phyloP scores from a whole-genome alignment of 1,284 basidiomycete species.

The Irpex lacteus region DNA sequence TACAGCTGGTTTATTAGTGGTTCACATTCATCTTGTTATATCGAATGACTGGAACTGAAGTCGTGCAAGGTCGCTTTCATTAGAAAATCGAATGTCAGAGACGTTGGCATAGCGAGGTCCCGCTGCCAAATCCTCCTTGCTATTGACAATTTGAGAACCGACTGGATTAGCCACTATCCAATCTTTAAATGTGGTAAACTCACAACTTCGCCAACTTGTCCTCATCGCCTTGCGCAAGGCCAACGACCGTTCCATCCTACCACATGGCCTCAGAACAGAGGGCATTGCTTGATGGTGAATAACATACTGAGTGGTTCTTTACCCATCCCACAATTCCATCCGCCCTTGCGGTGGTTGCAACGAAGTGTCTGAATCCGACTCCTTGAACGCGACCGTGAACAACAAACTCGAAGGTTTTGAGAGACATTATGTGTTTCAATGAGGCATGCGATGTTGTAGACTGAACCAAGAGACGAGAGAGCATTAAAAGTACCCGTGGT shows the following conservation, averaged over 20 bases:
- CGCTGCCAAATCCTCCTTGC: slow-evolving; percentile 21
- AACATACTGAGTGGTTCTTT: slow-evolving; percentile 25
- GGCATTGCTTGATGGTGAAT: not conserved
- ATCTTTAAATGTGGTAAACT: slow-evolving; percentile 3
- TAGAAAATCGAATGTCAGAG: slow-evolving; percentile 19
- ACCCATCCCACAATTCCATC: slow-evolving; percentile 30
- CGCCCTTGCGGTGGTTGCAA: slow-evolving; percentile 21
- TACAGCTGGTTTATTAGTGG: not conserved
- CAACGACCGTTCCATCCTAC: slow-evolving; percentile 27
- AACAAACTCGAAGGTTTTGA: slow-evolving; percentile 23
- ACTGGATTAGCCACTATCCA: too few species aligned
- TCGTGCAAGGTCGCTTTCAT: slow-evolving; percentile 20
- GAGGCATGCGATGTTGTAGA: not conserved
- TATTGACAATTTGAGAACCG: slow-evolving; percentile 1
- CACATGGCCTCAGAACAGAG: not conserved
- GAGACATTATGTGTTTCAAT: slow-evolving; percentile 18
- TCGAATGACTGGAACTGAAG: slow-evolving; percentile 24
- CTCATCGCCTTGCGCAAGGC: slow-evolving; percentile 26
- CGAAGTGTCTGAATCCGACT: slow-evolving; percentile 27
- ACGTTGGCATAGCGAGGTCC: slow-evolving; percentile 25
- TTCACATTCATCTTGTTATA: slow-evolving; percentile 4
- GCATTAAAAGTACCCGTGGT: not conserved
- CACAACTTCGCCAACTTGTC: slow-evolving; percentile 24
- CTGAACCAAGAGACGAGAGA: not conserved
- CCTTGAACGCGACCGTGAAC: slow-evolving; percentile 29